Conservation (phyloP, 163 green algal genomes). For the Prototheca cutis region DNA sequence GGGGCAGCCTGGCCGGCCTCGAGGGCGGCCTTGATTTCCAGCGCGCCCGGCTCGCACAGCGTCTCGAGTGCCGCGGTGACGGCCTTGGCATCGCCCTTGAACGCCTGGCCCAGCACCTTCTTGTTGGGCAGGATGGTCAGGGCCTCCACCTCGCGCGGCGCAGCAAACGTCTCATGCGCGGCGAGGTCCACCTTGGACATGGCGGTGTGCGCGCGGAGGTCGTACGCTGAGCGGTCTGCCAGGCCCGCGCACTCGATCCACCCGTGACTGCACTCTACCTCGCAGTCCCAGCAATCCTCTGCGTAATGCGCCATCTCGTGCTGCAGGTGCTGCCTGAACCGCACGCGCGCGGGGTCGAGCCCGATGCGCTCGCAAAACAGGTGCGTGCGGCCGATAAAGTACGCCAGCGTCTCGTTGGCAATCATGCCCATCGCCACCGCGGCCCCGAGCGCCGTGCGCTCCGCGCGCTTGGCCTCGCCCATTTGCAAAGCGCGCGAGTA, state of each 20-base stretch:
- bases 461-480: constrained; percentile 70
- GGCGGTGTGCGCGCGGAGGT: constrained; percentile 68
- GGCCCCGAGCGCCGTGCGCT: constrained; percentile 65
- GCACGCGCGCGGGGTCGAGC: constrained; percentile 71
- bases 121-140: constrained; percentile 58
- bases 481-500: constrained; percentile 66
- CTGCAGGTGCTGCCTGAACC: constrained; percentile 91
- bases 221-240: constrained; percentile 87
- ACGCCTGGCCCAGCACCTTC: constrained; percentile 78
- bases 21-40: constrained; percentile 59
- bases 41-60: constrained; percentile 28
- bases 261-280: constrained; percentile 93
- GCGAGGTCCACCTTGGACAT: constrained; percentile 56
- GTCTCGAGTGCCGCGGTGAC: constrained; percentile 64
- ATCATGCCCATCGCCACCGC: constrained; percentile 77
- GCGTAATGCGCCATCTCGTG: constrained; percentile 94
- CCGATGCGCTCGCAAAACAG: constrained; percentile 78
- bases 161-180: constrained; percentile 68
- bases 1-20: constrained; percentile 31
- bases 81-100: constrained; percentile 83
- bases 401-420: constrained; percentile 95
- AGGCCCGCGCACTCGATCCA: constrained; percentile 97
- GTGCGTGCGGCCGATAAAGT: constrained; percentile 98
- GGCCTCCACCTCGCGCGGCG: constrained; percentile 41
- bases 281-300: constrained; percentile 96